phyloP scores from a whole-genome alignment of 2,329 filamentous ascomycete species.

The Colletotrichum orbiculare region DNA sequence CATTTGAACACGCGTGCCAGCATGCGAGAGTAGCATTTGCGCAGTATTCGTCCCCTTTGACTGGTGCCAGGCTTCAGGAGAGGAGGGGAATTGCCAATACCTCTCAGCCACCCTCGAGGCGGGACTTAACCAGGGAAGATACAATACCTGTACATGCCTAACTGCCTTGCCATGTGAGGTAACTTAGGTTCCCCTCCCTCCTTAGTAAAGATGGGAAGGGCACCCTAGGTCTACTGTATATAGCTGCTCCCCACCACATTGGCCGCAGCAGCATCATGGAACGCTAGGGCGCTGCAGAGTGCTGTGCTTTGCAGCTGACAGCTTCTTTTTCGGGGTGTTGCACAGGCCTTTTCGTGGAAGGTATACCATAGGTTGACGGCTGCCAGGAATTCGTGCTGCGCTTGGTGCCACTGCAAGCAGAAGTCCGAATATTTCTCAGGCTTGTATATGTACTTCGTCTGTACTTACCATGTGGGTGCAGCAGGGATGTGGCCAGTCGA shows the following conservation, averaged over 20 bases:
- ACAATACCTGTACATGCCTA: background rate
- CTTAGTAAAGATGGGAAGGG: no score
- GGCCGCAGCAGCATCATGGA: constrained; percentile 21
- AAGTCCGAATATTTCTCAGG: constrained; percentile 3
- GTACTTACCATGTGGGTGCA: constrained; percentile 19
- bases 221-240: constrained; percentile 22
- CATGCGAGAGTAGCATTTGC: constrained; percentile 29
- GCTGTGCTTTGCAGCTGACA: constrained; percentile 14
- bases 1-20: constrained; percentile 14
- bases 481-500: constrained; percentile 19
- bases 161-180: no score
- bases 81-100: constrained; percentile 15
- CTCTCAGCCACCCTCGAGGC: constrained; percentile 5
- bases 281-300: constrained; percentile 20
- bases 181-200: no score
- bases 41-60: constrained; percentile 30
- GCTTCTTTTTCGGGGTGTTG: constrained; percentile 1
- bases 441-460: constrained; percentile 13
- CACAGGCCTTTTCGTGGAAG: background rate
- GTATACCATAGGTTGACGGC: no score
- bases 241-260: constrained; percentile 20
- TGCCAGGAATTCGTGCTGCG: background rate
- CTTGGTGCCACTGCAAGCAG: background rate
- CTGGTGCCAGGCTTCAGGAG: background rate
- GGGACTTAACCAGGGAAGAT: constrained; percentile 29